Evolutionary conservation across 2,329 filamentous ascomycete genomes (phyloP).

Genomic region (Monilinia laxa): DNA sequence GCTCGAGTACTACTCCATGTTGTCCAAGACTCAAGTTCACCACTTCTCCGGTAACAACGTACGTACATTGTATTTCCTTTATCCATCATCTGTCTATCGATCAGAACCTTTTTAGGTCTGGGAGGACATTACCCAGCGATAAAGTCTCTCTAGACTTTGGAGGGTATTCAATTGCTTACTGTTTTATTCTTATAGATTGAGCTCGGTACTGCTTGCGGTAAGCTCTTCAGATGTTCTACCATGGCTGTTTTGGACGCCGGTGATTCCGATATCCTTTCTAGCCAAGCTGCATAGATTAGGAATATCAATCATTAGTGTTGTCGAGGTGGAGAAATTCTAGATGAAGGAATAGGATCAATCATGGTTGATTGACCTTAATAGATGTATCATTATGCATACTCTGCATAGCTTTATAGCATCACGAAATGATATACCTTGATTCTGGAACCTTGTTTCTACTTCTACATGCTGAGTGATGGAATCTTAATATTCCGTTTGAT

Average conservation of each 20-base stretch:
- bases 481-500: neutral
- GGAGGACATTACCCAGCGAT: conserved; percentile 75
- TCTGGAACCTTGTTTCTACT: conserved; percentile 15
- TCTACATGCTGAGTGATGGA: conserved; percentile 4
- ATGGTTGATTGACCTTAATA: conserved; percentile 12
- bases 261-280: conserved; percentile 95
- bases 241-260: conserved; percentile 97
- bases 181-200: conserved; percentile 75
- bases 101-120: conserved; percentile 34
- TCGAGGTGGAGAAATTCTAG: conserved; percentile 20
- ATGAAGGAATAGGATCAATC: conserved; percentile 15
- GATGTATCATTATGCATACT: conserved; percentile 22
- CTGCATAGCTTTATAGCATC: conserved; percentile 32
- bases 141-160: conserved; percentile 85
- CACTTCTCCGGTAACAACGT: conserved; percentile 99
- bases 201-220: conserved; percentile 96
- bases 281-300: conserved; percentile 61
- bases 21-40: conserved; percentile 92
- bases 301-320: conserved; percentile 7
- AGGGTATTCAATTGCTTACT: conserved; percentile 64
- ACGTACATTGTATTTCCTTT: conserved; percentile 53
- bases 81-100: conserved; percentile 25
- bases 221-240: conserved; percentile 97
- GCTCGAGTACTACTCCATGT: conserved; percentile 93
- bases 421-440: conserved; percentile 32